Conservation (phyloP, 257 asterid species). For the Fraxinus excelsior region DNA sequence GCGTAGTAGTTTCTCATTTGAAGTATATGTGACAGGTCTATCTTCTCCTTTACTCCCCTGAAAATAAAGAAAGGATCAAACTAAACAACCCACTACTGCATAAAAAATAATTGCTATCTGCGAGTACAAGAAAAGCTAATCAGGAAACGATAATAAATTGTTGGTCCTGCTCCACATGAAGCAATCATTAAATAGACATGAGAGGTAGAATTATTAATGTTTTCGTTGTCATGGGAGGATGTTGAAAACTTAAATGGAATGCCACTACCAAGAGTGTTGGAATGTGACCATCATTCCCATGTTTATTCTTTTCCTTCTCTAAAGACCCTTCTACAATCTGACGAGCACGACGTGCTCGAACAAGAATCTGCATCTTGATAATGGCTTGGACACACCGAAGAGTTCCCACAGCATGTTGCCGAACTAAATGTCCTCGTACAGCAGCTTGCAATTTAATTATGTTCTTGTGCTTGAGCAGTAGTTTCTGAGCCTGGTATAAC, state of each 20-base stretch:
- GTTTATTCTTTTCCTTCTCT: not conserved
- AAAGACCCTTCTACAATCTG: not conserved
- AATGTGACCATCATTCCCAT: not conserved
- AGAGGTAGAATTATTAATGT: not conserved
- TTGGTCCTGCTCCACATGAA: not conserved
- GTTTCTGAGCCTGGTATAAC: constrained; percentile 64
- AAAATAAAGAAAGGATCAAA: not conserved
- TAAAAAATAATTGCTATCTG: not conserved
- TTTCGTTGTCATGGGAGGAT: not conserved
- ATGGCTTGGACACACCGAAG: constrained; percentile 93
- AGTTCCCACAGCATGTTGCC: constrained; percentile 86
- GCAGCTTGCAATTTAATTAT: constrained; percentile 86
- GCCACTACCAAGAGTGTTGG: not conserved
- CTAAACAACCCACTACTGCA: not conserved
- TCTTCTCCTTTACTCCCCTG: constrained; percentile 48
- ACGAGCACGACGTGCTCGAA: constrained; percentile 68
- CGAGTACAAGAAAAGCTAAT: not conserved
- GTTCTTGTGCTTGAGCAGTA: constrained; percentile 57
- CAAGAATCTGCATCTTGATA: constrained; percentile 87
- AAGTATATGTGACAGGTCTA: constrained; percentile 38
- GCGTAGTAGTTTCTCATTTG: constrained; percentile 77
- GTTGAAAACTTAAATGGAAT: not conserved
- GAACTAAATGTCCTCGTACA: constrained; percentile 89
- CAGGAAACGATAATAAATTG: not conserved
- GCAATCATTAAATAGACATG: not conserved